Base-by-base conservation (phyloP, 2,329 filamentous ascomycete species). In the Botrytis paeoniae region DNA sequence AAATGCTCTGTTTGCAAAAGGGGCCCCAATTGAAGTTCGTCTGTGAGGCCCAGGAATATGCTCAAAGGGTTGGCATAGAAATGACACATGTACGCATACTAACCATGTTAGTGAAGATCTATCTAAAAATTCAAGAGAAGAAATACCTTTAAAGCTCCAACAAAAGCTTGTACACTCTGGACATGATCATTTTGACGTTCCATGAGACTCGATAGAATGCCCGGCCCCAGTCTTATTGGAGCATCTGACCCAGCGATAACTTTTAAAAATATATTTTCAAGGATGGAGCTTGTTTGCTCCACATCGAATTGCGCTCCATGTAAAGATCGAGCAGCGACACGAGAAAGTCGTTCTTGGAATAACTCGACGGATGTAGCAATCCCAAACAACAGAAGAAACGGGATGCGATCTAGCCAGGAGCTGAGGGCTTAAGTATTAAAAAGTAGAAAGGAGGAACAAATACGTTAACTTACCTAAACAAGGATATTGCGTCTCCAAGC, bases 51-150 rank as follows among this genome's bases (percentile, higher is more conserved):
- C 48, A 95, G 85, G 6, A 73, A 22, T 7, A 93, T 81, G 74
- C 90, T 93, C 5, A 94, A 84, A 0, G 91, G 89, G 77, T 94
- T 95, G 57, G 91, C 92, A 77, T 93, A 95, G 79, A 93, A 95
- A 80, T 94, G 92, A 73, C 91, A 93, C 93, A 97, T 95, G 79
- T 94, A 94, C 1, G 91, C 89, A 82, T 95, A 96, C 88, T 93
- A 80, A 54, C 18, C 45, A 7, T 59, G 54, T 75, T 6, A 77
- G 79, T 57, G 78, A 51, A 41, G 10, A 66, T 9, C 45, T 16
- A 9, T 57, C 7, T 29, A 43, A 14, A 51, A 64, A 64, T 14
- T 10, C 1, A 32, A 22, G 16, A 39, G 14, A 35, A 41, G 66
- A 70, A 81, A 77, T 25, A 90, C 90, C 85, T 92, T 92, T 3